These are phyloP conservation scores for Talaromyces sp. DNA, from an alignment of 2,329 filamentous ascomycete species.

Conservation along the genomic window DNA sequence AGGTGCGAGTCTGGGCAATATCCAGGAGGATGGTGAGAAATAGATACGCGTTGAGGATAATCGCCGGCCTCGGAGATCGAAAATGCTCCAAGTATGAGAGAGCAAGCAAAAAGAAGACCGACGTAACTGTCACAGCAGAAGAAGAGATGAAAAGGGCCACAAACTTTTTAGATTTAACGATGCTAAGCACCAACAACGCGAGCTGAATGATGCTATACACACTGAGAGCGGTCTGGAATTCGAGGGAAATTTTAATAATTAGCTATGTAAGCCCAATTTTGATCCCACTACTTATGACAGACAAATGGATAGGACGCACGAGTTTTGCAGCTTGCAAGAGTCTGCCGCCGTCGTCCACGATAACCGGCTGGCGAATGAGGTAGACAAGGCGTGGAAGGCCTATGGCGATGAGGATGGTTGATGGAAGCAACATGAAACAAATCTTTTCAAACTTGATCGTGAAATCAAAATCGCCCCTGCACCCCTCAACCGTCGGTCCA, in stretches of 20 bases:
- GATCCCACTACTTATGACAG: not conserved
- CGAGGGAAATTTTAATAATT: not conserved
- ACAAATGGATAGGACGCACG: slow-evolving; percentile 2
- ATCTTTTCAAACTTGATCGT: slow-evolving; percentile 5
- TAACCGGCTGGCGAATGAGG: not conserved
- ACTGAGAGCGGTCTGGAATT: not conserved
- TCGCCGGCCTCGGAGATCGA: slow-evolving; percentile 19
- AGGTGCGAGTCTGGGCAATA: slow-evolving; percentile 33
- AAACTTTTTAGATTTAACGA: slow-evolving; percentile 2
- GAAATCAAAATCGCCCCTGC: slow-evolving; percentile 4
- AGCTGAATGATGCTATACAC: slow-evolving; percentile 1
- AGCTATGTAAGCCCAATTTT: not conserved
- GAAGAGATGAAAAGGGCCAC: slow-evolving; percentile 1
- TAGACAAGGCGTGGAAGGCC: slow-evolving; percentile 1
- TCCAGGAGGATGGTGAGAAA: slow-evolving; percentile 36
- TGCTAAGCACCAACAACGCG: slow-evolving; percentile 3
- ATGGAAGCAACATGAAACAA: not conserved
- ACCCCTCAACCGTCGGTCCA: slow-evolving; percentile 3
- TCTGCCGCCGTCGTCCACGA: slow-evolving; percentile 1
- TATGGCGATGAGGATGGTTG: not conserved
- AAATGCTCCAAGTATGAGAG: slow-evolving; percentile 20
- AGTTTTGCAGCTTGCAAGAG: slow-evolving; percentile 6
- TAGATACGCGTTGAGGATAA: slow-evolving; percentile 34
- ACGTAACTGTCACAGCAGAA: not conserved
- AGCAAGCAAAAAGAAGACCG: not conserved